Evolutionary conservation across 768 basidiomycete species (phyloP).

Genomic region (Rhodotorula toruloides): DNA sequence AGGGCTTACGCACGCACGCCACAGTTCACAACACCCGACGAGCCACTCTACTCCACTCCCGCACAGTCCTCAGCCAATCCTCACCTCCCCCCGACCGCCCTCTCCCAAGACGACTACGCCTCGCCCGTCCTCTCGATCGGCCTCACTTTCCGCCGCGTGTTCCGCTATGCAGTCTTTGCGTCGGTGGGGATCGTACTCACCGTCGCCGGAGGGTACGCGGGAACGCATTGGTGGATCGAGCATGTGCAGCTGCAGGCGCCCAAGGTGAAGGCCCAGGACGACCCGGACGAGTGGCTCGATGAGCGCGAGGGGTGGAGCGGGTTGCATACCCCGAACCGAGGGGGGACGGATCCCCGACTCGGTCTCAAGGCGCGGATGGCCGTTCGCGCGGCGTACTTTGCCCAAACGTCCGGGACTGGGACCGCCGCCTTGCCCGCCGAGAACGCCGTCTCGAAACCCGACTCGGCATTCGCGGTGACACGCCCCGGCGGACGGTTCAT

Average conservation of each 20-base stretch:
- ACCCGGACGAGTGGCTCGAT: conserved; percentile 27
- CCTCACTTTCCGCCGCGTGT: conserved; percentile 21
- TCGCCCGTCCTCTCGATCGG: conserved; percentile 34
- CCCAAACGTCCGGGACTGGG: conserved; percentile 24
- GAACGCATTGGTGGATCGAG: conserved; percentile 36
- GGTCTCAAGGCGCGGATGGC: conserved; percentile 22
- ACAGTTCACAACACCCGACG: neutral
- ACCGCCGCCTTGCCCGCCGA: neutral
- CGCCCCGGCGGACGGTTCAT: conserved; percentile 27
- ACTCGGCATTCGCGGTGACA: no score
- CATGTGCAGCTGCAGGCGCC: conserved; percentile 17
- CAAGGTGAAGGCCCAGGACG: neutral
- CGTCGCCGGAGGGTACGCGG: conserved; percentile 3
- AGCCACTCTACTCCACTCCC: conserved; percentile 2
- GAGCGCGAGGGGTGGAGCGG: conserved; percentile 36
- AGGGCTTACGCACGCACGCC: no score
- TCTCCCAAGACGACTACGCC: conserved; percentile 36
- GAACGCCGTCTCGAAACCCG: no score
- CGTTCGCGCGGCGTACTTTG: conserved; percentile 31
- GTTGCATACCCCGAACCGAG: conserved; percentile 9
- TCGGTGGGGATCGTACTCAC: conserved; percentile 28
- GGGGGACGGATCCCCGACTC: conserved; percentile 37
- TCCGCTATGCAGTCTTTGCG: conserved; percentile 37
- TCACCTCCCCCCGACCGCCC: conserved; percentile 30
- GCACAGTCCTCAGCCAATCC: no score